phyloP scores from a whole-genome alignment of 2,329 filamentous ascomycete species.

The Fusarium sororula region DNA sequence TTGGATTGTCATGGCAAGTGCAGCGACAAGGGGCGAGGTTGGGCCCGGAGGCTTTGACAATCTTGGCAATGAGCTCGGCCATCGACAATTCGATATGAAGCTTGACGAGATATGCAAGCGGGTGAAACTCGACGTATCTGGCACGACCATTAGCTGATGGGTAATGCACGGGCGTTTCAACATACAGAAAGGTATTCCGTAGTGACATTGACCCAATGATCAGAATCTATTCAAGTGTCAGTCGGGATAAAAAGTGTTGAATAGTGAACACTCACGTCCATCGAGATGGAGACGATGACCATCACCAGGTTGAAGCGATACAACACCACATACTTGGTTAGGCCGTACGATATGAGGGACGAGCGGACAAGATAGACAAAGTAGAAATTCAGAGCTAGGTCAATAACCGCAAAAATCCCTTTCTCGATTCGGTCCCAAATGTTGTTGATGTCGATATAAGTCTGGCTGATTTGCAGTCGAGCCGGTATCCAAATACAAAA shows the following conservation, averaged over 20 bases:
- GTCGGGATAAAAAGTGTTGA: not conserved
- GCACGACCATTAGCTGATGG: not conserved
- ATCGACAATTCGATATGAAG: conserved; percentile 42
- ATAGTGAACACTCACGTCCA: conserved; percentile 38
- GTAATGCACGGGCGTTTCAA: not conserved
- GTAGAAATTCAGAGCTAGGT: conserved; percentile 57
- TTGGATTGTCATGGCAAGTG: conserved; percentile 28
- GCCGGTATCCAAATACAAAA: conserved; percentile 62
- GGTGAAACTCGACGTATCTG: conserved; percentile 41
- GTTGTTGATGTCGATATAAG: conserved; percentile 54
- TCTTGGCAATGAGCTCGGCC: conserved; percentile 42
- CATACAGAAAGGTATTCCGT: conserved; percentile 37
- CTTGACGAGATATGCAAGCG: conserved; percentile 42
- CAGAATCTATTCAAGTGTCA: conserved; percentile 28
- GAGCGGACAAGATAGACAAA: conserved; percentile 56
- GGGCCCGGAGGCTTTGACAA: conserved; percentile 35
- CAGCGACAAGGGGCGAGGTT: conserved; percentile 31
- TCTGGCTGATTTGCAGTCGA: conserved; percentile 51
- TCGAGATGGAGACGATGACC: conserved; percentile 43
- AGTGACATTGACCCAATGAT: conserved; percentile 41
- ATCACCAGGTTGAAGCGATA: conserved; percentile 49
- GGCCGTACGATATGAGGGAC: conserved; percentile 56
- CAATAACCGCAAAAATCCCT: conserved; percentile 56
- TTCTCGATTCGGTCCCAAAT: conserved; percentile 62
- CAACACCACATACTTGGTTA: conserved; percentile 58